Conservation (phyloP, 805 yeast genomes). For the Sugiyamaella chiloensis region DNA sequence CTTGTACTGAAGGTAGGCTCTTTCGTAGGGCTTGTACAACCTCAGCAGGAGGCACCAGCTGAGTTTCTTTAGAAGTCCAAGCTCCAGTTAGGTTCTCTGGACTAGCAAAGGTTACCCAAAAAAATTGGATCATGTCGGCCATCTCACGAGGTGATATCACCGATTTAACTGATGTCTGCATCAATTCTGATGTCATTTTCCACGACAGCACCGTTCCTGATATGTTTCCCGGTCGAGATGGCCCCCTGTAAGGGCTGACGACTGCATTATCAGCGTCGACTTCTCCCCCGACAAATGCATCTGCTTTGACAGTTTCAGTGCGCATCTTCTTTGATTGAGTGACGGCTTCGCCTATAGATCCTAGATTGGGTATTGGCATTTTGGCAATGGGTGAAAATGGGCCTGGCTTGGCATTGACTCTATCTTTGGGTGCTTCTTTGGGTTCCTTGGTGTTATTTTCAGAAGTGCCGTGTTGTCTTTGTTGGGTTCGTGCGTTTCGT, state of each 20-base stretch:
- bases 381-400: neutral
- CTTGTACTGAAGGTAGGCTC: conserved; percentile 4
- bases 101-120: conserved; percentile 24
- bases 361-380: neutral
- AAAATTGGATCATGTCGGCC: conserved; percentile 15
- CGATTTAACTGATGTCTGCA: conserved; percentile 13
- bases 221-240: conserved; percentile 24
- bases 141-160: conserved; percentile 7
- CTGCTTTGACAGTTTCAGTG: neutral
- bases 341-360: neutral
- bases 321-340: neutral
- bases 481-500: neutral
- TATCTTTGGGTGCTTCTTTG: neutral
- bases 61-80: neutral
- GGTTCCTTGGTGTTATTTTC: neutral
- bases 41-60: conserved; percentile 23
- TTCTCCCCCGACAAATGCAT: no score
- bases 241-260: conserved; percentile 14
- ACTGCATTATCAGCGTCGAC: neutral
- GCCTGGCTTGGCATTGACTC: neutral
- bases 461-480: no score
- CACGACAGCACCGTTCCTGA: conserved; percentile 25
- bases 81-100: conserved; percentile 20
- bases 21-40: conserved; percentile 14
- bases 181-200: conserved; percentile 25